Base-by-base conservation (phyloP, 1,139 yeast genomes). In the Keqinozyma sinolaborantium region DNA sequence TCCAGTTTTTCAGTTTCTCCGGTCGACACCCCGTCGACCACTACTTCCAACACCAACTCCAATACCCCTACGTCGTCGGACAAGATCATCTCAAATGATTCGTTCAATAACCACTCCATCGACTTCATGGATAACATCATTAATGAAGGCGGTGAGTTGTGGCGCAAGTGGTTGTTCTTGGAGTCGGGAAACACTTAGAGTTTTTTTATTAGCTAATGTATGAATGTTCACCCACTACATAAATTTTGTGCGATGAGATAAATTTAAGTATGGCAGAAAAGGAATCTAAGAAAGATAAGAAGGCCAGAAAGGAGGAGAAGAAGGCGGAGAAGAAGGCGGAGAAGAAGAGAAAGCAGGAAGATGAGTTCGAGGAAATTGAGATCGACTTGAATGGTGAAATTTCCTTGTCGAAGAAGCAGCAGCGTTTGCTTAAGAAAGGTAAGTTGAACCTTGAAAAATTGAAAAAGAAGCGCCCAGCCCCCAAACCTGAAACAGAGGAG, bases 381-480 rank as follows among this genome's bases (percentile, higher is more conserved):
- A 86, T 92, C 42, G 92, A 88, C 51, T 66, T 92, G 35, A 65
- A 71, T 18, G 84, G 79, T 28, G 80, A 87, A 4, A 76, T 83
- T 5, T 97, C 98, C 0, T 66, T 90, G 32, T 88, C 97, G 12
- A 88, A 86, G 59, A 92, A 92, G 53, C 96, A 92, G 59, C 82
- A 83, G 49, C 84, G 98, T 64, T 66, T 83, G 45, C 64, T 85
- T 47, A 90, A 94, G 58, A 83, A 83, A 52, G 92, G 92, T 24
- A 83, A 83, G 51, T 62, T 79, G 33, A 74, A 82, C 32, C 47
- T 77, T 29, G 80, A 73, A 25, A 79, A 77, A 47, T 50, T 80
- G 25, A 76, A 74, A 34, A 61, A 64, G 34, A 74, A 77, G 47
- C 55, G 67, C 45, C 72, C 74, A 42, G 51, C 64, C 29, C 65